Evolutionary conservation across 768 basidiomycete genomes (phyloP).

Genomic region (Calocybe gangraenosa): DNA sequence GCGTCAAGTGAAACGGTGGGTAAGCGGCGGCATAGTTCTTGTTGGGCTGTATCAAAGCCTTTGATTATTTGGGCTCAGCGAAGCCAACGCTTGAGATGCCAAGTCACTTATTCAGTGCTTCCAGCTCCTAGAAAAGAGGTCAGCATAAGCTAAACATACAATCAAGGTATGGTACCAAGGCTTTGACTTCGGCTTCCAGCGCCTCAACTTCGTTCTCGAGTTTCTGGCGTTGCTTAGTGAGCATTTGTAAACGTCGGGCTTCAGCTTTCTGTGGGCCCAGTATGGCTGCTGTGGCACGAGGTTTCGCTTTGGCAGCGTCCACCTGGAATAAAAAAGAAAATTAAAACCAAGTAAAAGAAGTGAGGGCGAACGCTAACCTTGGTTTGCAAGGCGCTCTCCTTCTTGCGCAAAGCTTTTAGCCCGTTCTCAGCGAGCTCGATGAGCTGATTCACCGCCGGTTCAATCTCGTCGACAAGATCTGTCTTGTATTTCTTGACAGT

Average conservation of each 20-base stretch:
- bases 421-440: slow-evolving; percentile 70
- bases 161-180: slow-evolving; percentile 36
- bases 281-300: slow-evolving; percentile 42
- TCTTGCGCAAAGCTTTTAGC: slow-evolving; percentile 54
- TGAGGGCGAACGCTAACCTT: slow-evolving; percentile 57
- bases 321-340: slow-evolving; percentile 35
- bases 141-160: background rate
- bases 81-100: no score
- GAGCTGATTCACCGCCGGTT: slow-evolving; percentile 75
- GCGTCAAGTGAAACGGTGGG: no score
- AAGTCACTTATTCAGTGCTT: slow-evolving; percentile 17
- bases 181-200: slow-evolving; percentile 59
- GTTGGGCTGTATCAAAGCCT: no score
- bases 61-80: no score
- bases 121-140: slow-evolving; percentile 14
- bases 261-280: slow-evolving; percentile 62
- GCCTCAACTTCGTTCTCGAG: slow-evolving; percentile 59
- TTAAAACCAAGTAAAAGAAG: background rate
- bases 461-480: slow-evolving; percentile 74
- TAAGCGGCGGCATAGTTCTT: no score
- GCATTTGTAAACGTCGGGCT: slow-evolving; percentile 57
- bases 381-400: slow-evolving; percentile 53
- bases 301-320: slow-evolving; percentile 47
- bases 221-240: slow-evolving; percentile 62
- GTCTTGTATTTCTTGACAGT: slow-evolving; percentile 73